Evolutionary conservation across 2,329 filamentous ascomycete species (phyloP).

Genomic region (Huntiella abstrusa): DNA sequence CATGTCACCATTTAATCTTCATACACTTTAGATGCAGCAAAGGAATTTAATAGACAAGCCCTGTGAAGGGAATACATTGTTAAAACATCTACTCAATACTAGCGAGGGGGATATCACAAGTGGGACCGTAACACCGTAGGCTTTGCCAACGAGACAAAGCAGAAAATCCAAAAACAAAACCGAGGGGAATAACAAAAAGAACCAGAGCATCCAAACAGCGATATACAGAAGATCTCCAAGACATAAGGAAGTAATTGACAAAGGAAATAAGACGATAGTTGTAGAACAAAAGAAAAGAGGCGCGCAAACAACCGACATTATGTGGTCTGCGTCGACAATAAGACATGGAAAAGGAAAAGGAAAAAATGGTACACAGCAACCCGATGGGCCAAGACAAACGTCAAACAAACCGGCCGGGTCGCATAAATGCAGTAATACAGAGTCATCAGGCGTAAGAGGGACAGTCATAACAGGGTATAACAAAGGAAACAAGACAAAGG

Average conservation of each 20-base stretch:
- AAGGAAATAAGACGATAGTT: not conserved
- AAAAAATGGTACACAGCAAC: slow-evolving; percentile 1
- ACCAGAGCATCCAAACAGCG: not conserved
- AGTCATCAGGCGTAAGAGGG: not conserved
- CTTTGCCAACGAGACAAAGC: too few relatives aligned
- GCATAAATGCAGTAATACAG: slow-evolving; percentile 1
- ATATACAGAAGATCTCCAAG: not conserved
- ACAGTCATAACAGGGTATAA: not conserved
- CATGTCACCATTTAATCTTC: not conserved
- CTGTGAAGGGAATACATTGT: not conserved
- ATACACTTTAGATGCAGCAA: not conserved
- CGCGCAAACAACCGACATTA: not conserved
- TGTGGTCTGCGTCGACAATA: not conserved
- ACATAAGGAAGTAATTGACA: not conserved
- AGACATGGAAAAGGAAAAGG: not conserved
- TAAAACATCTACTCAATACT: not conserved
- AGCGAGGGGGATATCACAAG: too few relatives aligned
- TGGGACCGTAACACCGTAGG: too few relatives aligned
- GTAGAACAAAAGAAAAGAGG: not conserved
- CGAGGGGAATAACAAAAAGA: not conserved
- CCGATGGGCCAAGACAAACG: not conserved
- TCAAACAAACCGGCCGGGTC: not conserved
- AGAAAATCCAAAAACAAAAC: not conserved
- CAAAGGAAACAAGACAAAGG: slow-evolving; percentile 1
- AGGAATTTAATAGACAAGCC: not conserved